Percentiles rank a stretch among this genome's conserved stretches.
Evolutionary conservation across 2,329 filamentous ascomycete genomes (phyloP).

Genomic region (Diaporthe sp.): DNA sequence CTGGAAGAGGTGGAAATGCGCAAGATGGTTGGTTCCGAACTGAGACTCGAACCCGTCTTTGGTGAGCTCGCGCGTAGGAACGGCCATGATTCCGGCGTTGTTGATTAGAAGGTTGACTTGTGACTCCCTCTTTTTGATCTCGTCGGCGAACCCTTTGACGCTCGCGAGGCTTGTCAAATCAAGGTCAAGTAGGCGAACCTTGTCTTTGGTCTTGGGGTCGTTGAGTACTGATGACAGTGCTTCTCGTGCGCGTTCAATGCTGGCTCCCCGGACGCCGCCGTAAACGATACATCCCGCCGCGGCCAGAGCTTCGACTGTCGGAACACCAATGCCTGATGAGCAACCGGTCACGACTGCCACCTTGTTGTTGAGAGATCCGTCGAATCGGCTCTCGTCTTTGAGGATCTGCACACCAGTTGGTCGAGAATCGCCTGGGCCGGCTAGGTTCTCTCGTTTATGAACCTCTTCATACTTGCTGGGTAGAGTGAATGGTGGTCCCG

Average conservation of each 20-base stretch:
- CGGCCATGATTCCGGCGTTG: slow-evolving; percentile 57
- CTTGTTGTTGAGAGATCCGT: slow-evolving; percentile 47
- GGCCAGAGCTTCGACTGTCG: slow-evolving; percentile 52
- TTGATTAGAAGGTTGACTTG: slow-evolving; percentile 48
- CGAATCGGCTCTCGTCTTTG: slow-evolving; percentile 45
- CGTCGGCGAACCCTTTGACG: slow-evolving; percentile 46
- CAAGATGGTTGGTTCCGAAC: slow-evolving; percentile 62
- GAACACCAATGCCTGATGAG: slow-evolving; percentile 52
- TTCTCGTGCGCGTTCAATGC: slow-evolving; percentile 48
- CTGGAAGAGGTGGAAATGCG: slow-evolving; percentile 63
- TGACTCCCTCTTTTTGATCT: slow-evolving; percentile 40
- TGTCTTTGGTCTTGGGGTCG: slow-evolving; percentile 31
- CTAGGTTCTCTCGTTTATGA: slow-evolving; percentile 33
- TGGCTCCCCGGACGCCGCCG: slow-evolving; percentile 51
- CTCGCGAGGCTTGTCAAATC: slow-evolving; percentile 44
- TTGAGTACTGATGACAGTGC: slow-evolving; percentile 44
- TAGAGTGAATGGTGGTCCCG: slow-evolving; percentile 19
- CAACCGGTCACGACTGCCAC: slow-evolving; percentile 52
- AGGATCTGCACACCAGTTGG: slow-evolving; percentile 50
- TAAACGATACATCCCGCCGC: slow-evolving; percentile 55
- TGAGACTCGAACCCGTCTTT: slow-evolving; percentile 60
- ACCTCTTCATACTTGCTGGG: slow-evolving; percentile 35
- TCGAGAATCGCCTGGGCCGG: slow-evolving; percentile 48
- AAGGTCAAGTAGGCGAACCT: slow-evolving; percentile 47
- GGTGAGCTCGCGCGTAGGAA: slow-evolving; percentile 46